Conservation (phyloP, 2,329 filamentous ascomycete genomes). For the Neonectria faginata region DNA sequence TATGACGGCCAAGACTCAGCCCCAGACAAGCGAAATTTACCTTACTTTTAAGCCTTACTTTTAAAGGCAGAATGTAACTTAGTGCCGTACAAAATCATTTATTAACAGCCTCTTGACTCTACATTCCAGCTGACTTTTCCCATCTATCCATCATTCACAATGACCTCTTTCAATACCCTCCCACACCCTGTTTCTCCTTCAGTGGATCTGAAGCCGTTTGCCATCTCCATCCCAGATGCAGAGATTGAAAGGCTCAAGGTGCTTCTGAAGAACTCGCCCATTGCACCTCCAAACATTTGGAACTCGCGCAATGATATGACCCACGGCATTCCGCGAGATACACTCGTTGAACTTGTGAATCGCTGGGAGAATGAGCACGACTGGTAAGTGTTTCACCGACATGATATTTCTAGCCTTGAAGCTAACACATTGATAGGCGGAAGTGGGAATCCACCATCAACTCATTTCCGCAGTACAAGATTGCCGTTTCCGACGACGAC, state of each 20-base stretch:
- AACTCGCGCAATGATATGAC: conserved; percentile 13
- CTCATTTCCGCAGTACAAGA: conserved; percentile 32
- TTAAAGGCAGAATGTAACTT: no score
- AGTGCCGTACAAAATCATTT: no score
- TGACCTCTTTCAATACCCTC: no score
- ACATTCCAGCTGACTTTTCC: no score
- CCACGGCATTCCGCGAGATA: conserved; percentile 7
- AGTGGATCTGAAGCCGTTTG: background rate
- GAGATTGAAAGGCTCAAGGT: conserved; percentile 14
- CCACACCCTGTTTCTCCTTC: no score
- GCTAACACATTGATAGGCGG: conserved; percentile 1
- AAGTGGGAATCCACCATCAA: conserved; percentile 35
- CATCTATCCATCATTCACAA: no score
- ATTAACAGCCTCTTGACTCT: no score
- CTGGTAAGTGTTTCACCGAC: conserved; percentile 9
- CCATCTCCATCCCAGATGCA: conserved; percentile 8
- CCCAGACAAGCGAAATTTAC: no score
- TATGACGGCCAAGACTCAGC: no score
- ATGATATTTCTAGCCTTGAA: background rate
- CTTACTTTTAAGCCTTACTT: no score
- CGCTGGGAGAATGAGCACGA: conserved; percentile 12
- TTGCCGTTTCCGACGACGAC: conserved; percentile 25
- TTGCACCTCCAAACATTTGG: conserved; percentile 1
- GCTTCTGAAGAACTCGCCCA: conserved; percentile 9
- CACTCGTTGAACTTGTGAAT: conserved; percentile 8